Evolutionary conservation across 371 early-diverging fungal species (phyloP).

Genomic region (Capniomyces stellatus): DNA sequence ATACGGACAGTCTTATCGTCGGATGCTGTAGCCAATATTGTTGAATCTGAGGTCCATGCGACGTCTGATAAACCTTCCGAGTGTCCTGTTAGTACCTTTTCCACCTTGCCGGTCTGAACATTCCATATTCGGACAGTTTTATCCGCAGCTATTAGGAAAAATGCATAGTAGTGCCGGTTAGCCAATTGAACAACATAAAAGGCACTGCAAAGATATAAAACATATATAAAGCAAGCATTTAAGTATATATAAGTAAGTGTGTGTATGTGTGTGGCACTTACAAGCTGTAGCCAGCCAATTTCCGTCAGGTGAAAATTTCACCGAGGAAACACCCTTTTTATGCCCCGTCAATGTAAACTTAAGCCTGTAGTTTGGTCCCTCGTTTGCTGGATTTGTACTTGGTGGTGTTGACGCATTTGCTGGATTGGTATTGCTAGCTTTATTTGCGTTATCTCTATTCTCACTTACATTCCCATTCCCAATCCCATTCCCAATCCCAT

Average conservation of each 20-base stretch:
- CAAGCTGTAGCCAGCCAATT: conserved; percentile 83
- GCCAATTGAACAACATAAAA: too few species aligned
- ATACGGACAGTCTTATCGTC: conserved; percentile 89
- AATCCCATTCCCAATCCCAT: neutral
- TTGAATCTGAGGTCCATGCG: conserved; percentile 86
- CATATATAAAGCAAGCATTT: too few species aligned
- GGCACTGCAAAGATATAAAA: too few species aligned
- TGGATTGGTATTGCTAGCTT: neutral
- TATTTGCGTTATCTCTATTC: neutral
- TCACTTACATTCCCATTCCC: neutral
- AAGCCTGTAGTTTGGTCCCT: conserved; percentile 70
- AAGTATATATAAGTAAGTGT: too few species aligned
- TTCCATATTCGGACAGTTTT: conserved; percentile 89
- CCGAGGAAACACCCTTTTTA: conserved; percentile 82
- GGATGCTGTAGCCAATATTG: conserved; percentile 70
- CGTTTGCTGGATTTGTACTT: conserved; percentile 14
- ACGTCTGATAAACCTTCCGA: conserved; percentile 88
- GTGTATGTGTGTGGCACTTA: conserved; percentile 31
- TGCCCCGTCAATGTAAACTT: conserved; percentile 84
- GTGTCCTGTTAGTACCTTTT: conserved; percentile 79
- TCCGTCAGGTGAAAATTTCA: conserved; percentile 96
- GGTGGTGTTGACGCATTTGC: conserved; percentile 12
- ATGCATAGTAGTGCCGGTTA: too few species aligned
- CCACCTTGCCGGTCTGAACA: conserved; percentile 66
- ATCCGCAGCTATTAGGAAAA: conserved; percentile 48